Base-by-base conservation (phyloP, 2,329 filamentous ascomycete species). In the Pestalotiopsis sp. region DNA sequence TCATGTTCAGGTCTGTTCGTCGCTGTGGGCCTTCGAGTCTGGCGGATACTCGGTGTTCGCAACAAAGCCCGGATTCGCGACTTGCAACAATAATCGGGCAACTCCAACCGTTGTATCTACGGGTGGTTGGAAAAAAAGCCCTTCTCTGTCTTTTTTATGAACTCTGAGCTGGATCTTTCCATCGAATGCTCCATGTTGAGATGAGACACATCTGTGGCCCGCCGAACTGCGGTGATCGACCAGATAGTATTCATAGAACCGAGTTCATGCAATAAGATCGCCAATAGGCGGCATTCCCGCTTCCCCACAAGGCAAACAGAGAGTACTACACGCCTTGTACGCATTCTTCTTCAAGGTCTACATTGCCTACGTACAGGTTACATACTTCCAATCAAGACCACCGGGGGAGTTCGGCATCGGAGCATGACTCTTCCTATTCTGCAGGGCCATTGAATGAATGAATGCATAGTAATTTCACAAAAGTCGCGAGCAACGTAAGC, bases 231-330 rank as follows among this genome's bases (percentile, higher is more conserved):
- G 6, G 31, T 36, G 31, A 36, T 36, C 31, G 31, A 36, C 31
- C 31, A 36, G 31, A 36, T 36, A 9, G 31, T 36, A 36, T 36
- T 36, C 45, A 52, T 52, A 3, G 17, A 23, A n/a, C 45, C 45
- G 20, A 20, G 45, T 52, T 52, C n/a, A 52, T 52, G 45, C 17
- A 52, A 52, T 52, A n/a, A 36, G 27, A 59, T 59, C 20, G 12
- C 38, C 61, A 45, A 49, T 38, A 49, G 61, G 39, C 61, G 39
- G 23, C 20, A 52, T 64, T 39, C 61, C 61, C 39, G 61, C 61
- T 64, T 64, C 61, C 41, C 61, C 61, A 64, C 61, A 64, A 23
- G 39, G 11, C 13, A 20, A 62, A 62, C 31, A 36, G 2, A 9
- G 31, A 36, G 31, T 36, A 36, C 31, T 36, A 36, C 31, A 36